A percentile compares a stretch with the other conserved stretches of the same genome.
phyloP scores from a whole-genome alignment of 1,139 yeast genomes.

The Pichia sp. region DNA sequence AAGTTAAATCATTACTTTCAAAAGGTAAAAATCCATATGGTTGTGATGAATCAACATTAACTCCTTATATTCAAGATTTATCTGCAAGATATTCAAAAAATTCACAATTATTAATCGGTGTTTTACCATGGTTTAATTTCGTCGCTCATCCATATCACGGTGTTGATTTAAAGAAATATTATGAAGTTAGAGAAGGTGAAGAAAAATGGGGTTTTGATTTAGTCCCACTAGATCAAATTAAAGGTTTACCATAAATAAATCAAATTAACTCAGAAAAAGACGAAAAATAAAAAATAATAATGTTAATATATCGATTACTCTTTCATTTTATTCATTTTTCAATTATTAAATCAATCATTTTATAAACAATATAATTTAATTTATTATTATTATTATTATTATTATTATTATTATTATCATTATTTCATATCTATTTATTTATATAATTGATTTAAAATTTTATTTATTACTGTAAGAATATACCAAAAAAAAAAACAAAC shows the following conservation, averaged over 20 bases:
- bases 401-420: too few relatives aligned
- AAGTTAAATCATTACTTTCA: slow-evolving; percentile 61
- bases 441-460: too few relatives aligned
- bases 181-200: slow-evolving; percentile 50
- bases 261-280: not conserved
- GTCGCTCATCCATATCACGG: slow-evolving; percentile 84
- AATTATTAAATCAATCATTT: not conserved
- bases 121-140: slow-evolving; percentile 80
- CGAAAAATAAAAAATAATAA: too few relatives aligned
- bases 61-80: slow-evolving; percentile 67
- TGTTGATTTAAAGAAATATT: slow-evolving; percentile 61
- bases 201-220: slow-evolving; percentile 30
- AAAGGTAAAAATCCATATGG: slow-evolving; percentile 67
- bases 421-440: too few relatives aligned
- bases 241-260: slow-evolving; percentile 20
- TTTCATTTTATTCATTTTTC: slow-evolving; percentile 3
- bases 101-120: slow-evolving; percentile 54
- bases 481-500: not conserved
- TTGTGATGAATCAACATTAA: slow-evolving; percentile 42
- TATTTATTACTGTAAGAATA: too few relatives aligned
- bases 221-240: slow-evolving; percentile 28
- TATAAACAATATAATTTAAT: too few relatives aligned
- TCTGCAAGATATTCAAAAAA: slow-evolving; percentile 78
- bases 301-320: not conserved
- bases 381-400: too few relatives aligned